Base-by-base conservation (phyloP, 202 grass and related monocot genomes). In the Panicum hallii region DNA sequence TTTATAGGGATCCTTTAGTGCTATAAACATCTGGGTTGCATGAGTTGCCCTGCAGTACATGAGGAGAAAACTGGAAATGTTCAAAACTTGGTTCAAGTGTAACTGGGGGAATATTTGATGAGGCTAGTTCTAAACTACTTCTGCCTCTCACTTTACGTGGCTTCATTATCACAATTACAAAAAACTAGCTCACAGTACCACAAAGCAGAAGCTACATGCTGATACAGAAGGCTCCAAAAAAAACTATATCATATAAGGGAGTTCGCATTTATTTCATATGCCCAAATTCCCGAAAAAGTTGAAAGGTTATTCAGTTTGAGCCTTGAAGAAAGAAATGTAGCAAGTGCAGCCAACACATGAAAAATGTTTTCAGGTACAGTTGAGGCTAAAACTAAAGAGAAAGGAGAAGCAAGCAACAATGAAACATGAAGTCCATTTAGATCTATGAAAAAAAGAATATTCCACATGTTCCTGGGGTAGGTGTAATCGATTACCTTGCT, bases 401-500 rank as follows among this genome's bases (percentile, higher is more conserved):
- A 82, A 42, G 16, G 19, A 79, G 32, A 79, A 36, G 38, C 40
- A 47, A 38, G 4, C 14, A 60, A 63, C 32, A 7, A 80, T 74
- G 42, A 67, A 67, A n/a, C n/a, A 57, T 54, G 40, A 41, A 78
- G 14, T 6, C 13, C 55, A 72, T 57, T 53, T 36, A 78, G 69
- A 50, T 64, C 17, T 79, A 89, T 82, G 22, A 57, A 53, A 60
- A 78, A 66, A 57, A 73, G 11, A 57, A 53, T 23, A 64, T 62
- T 88, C 23, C 9, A 75, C 45, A 32, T 83, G n/a, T 78, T 52
- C 58, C 58, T 74, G 58, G 32, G 15, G 42, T 66, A 30, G n/a
- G 16, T 11, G 30, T 23, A 53, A 63, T 54, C 40, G 67, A 75
- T 45, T 94, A 99, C 97, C 97, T 94, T 91, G 97, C 63, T 88